These are phyloP conservation scores for Penicillium bovifimosum DNA, from an alignment of 495 filamentous ascomycete species.

Conservation along the genomic window DNA sequence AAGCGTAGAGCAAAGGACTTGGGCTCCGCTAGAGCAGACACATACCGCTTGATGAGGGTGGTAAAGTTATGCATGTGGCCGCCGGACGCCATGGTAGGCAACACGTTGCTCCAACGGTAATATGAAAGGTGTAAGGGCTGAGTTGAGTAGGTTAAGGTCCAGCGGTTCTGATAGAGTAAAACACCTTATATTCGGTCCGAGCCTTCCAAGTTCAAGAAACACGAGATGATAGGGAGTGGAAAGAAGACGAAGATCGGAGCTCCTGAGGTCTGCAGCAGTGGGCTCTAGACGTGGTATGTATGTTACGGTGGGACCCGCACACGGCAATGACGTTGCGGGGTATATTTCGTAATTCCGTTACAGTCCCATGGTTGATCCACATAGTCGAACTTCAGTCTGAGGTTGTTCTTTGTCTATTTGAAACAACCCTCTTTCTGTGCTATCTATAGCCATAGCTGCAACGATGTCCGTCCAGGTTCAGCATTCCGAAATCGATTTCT, in stretches of 20 bases:
- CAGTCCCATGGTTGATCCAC: constrained; percentile 5
- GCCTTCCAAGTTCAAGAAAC: constrained; percentile 5
- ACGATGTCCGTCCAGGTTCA: background rate
- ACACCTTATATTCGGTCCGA: background rate
- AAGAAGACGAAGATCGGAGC: constrained; percentile 7
- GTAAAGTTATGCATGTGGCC: constrained; percentile 92
- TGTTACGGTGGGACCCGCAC: constrained; percentile 3
- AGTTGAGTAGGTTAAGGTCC: background rate
- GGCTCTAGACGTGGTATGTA: constrained; percentile 16
- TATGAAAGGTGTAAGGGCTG: background rate
- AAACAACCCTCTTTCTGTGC: constrained; percentile 1
- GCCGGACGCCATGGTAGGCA: constrained; percentile 45
- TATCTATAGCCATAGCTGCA: constrained; percentile 13
- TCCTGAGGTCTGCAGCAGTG: constrained; percentile 19
- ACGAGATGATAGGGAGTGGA: constrained; percentile 2
- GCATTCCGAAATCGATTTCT: constrained; percentile 57
- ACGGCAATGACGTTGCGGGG: constrained; percentile 9
- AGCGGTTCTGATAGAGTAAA: background rate
- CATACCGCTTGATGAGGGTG: constrained; percentile 95
- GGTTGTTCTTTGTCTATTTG: constrained; percentile 5
- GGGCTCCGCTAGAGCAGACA: constrained; percentile 3
- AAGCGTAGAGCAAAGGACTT: too few species aligned
- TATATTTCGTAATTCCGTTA: constrained; percentile 19
- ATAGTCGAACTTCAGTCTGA: background rate
- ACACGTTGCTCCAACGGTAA: constrained; percentile 22